Evolutionary conservation across 495 filamentous ascomycete genomes (phyloP).

Genomic region (Extremus antarcticus): DNA sequence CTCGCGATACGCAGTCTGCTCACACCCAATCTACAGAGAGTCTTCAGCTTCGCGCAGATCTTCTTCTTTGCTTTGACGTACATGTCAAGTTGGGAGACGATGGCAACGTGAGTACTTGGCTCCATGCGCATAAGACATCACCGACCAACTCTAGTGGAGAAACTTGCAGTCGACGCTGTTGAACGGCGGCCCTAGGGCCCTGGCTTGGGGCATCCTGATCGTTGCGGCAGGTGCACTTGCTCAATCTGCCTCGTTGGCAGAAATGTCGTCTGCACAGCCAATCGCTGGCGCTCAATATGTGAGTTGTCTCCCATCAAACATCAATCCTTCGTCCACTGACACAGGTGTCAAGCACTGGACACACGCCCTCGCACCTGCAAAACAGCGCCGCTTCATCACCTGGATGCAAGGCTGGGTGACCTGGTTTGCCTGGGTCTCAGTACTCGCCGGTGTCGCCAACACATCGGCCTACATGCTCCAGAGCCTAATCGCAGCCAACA

Average conservation of each 20-base stretch:
- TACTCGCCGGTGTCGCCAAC: slow-evolving; percentile 20
- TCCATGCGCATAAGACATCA: neutral
- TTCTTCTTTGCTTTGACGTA: slow-evolving; percentile 1
- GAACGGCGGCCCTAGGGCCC: slow-evolving; percentile 1
- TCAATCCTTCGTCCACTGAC: slow-evolving; percentile 3
- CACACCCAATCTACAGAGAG: neutral
- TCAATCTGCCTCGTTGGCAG: slow-evolving; percentile 3
- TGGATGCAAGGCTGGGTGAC: slow-evolving; percentile 33
- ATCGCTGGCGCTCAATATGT: slow-evolving; percentile 8
- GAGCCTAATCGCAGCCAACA: slow-evolving; percentile 35
- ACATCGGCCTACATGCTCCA: slow-evolving; percentile 38
- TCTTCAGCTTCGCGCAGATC: slow-evolving; percentile 1
- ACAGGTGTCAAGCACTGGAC: slow-evolving; percentile 27
- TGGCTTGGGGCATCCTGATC: slow-evolving; percentile 1
- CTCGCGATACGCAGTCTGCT: neutral
- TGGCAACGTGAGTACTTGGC: neutral
- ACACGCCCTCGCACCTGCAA: slow-evolving; percentile 36
- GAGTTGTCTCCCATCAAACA: neutral
- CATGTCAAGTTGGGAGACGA: slow-evolving; percentile 1
- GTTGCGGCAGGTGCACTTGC: neutral
- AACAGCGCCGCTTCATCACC: slow-evolving; percentile 32
- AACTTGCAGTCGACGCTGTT: neutral
- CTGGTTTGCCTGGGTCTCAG: slow-evolving; percentile 26
- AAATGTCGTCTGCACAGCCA: slow-evolving; percentile 1
- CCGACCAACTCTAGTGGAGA: neutral